Percentiles rank a stretch among this genome's conserved stretches.
These are phyloP conservation scores for Epichloe gansuensis DNA, from an alignment of 2,329 filamentous ascomycete genomes.

Conservation along the genomic window DNA sequence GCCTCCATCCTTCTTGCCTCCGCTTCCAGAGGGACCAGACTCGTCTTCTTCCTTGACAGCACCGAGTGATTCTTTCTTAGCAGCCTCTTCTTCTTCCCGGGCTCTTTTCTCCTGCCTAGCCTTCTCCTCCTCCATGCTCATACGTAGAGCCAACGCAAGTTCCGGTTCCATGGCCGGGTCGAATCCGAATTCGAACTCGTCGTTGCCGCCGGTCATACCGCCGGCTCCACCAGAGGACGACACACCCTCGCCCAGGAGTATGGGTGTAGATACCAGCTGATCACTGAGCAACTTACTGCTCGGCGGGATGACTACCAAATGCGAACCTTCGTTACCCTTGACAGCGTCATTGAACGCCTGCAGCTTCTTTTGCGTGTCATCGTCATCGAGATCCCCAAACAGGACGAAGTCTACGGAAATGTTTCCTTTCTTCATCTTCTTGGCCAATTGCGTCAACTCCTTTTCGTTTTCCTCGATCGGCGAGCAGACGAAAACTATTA, in stretches of 20 bases:
- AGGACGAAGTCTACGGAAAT: constrained; percentile 89
- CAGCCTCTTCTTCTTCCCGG: constrained; percentile 58
- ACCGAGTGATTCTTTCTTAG: constrained; percentile 65
- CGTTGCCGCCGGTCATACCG: constrained; percentile 47
- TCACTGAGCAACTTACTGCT: constrained; percentile 88
- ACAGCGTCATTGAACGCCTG: constrained; percentile 87
- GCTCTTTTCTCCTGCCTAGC: constrained; percentile 80
- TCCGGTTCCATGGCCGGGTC: constrained; percentile 89
- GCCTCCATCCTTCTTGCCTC: constrained; percentile 25
- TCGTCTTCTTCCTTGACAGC: constrained; percentile 72
- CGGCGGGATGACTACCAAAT: constrained; percentile 81
- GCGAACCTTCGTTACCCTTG: constrained; percentile 80
- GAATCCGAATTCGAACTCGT: constrained; percentile 64
- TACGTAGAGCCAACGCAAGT: constrained; percentile 81
- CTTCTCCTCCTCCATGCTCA: constrained; percentile 98
- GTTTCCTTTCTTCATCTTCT: constrained; percentile 98
- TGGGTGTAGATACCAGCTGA: constrained; percentile 77
- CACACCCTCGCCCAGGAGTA: constrained; percentile 70
- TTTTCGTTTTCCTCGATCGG: constrained; percentile 83
- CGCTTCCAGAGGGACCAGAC: constrained; percentile 36
- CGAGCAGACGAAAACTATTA: constrained; percentile 94
- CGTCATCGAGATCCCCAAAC: constrained; percentile 86
- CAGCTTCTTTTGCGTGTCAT: constrained; percentile 81
- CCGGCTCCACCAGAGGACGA: constrained; percentile 30
- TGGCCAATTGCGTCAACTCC: constrained; percentile 75